These are phyloP conservation scores for Cercospora brassicicola DNA, from an alignment of 2,329 filamentous ascomycete species.

Conservation along the genomic window DNA sequence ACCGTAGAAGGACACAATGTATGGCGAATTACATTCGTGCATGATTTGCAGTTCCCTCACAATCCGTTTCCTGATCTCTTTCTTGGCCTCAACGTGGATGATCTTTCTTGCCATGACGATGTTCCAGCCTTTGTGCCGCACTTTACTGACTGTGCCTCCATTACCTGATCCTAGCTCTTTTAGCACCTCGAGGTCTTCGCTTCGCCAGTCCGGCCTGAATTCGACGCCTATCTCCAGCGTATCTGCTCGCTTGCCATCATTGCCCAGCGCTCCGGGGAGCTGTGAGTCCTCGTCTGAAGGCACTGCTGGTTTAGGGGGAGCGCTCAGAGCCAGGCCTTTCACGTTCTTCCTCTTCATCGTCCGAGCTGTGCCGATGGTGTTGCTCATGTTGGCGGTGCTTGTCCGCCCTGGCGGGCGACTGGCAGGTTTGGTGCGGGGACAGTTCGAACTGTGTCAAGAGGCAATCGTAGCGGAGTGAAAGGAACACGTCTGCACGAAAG, in stretches of 20 bases:
- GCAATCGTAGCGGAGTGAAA: not conserved
- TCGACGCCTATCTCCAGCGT: conserved; percentile 95
- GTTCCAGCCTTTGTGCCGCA: conserved; percentile 89
- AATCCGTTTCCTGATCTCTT: conserved; percentile 94
- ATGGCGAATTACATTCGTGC: conserved; percentile 94
- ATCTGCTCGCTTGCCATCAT: conserved; percentile 60
- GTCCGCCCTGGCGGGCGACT: conserved; percentile 23
- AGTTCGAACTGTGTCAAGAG: not conserved
- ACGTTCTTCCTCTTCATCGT: conserved; percentile 99
- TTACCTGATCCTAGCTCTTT: conserved; percentile 96
- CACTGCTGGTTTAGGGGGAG: conserved; percentile 68
- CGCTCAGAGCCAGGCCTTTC: conserved; percentile 87
- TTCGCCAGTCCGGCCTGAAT: conserved; percentile 88
- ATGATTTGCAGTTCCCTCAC: conserved; percentile 97
- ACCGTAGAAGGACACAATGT: conserved; percentile 97
- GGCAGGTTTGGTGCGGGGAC: conserved; percentile 5
- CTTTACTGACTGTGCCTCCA: conserved; percentile 97
- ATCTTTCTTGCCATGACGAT: conserved; percentile 99
- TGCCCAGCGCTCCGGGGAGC: conserved; percentile 59
- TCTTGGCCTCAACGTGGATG: conserved; percentile 97
- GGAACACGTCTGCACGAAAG: not conserved
- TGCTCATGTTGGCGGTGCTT: conserved; percentile 47
- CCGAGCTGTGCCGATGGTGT: conserved; percentile 60
- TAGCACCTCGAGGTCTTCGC: conserved; percentile 86
- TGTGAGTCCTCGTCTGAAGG: conserved; percentile 71